Evolutionary conservation across 495 filamentous ascomycete genomes (phyloP), one percentile per base, ranked within the genome.

Genomic region (Tuber umbilicatum): DNA sequence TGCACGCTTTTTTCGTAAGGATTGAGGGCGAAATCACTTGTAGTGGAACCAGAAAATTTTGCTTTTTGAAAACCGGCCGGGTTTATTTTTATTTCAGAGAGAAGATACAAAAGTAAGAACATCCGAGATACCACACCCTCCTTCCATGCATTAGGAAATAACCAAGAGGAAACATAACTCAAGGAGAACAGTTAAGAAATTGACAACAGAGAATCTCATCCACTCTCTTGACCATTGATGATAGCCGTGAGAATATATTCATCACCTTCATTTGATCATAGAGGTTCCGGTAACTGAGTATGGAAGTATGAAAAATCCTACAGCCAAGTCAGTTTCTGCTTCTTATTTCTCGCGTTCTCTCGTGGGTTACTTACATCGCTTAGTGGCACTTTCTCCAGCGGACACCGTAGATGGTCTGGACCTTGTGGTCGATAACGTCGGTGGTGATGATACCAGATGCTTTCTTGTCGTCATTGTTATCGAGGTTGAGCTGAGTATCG

Each of bases 381-480:
- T 35, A 31, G 4, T 9, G 0, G 55, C 55, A 64, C 55, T 19
- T 64, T 19, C 27, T 64, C 55, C 55, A 64, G 14, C 12, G 27
- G 55, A 64, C 14, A 35, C 55, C 55, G 14, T 64, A 64, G 27
- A 16, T 64, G 55, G 27, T 31, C 12, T 17, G 6, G 6, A 70
- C 71, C 47, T 73, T 70, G 43, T 45, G 40, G 17, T 73, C 70
- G n/a, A 70, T 64, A 38, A 27, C 27, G 12, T 73, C 45, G n/a
- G 71, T 73, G 40, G 23, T 73, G 42, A 73, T 60, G 0, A 37
- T 10, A 7, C 71, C 71, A 39, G 14, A 37, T 27, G 41, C 27
- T 17, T 43, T 70, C 14, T 27, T 72, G 9, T 47, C 37, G 23
- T 5, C 45, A 9, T 23, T 19, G 35, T 43, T 55, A 5, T 68